Conservation (phyloP, 129 eudicot genomes). For the Arctium minus region DNA sequence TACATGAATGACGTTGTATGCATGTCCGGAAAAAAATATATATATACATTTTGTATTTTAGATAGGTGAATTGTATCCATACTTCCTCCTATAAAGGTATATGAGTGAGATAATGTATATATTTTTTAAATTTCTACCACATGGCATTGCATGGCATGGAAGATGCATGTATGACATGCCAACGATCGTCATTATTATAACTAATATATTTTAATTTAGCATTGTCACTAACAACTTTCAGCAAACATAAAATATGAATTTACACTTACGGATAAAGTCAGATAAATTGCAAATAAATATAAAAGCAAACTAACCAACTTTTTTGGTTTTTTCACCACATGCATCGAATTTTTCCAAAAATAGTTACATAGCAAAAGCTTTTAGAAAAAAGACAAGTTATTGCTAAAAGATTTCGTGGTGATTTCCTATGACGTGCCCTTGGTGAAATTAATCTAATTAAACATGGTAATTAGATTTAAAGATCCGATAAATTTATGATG, state of each 20-base stretch:
- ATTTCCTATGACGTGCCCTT: neutral
- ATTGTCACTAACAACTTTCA: neutral
- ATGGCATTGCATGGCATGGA: neutral
- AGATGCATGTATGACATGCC: neutral
- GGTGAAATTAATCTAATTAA: neutral
- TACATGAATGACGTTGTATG: no score
- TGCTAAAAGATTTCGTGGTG: neutral
- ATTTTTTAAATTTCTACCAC: no score
- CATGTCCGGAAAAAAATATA: no score
- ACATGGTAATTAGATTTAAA: no score
- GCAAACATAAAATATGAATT: neutral
- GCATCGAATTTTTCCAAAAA: conserved; percentile 10
- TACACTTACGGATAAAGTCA: neutral
- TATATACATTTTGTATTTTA: no score
- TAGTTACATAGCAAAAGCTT: neutral
- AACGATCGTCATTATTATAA: neutral
- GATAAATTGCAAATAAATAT: neutral
- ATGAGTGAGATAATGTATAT: no score
- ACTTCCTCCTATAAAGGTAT: no score
- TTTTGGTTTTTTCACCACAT: neutral
- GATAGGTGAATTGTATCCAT: no score
- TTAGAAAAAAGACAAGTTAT: neutral
- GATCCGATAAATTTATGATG: neutral
- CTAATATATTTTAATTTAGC: neutral
- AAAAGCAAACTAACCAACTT: neutral